A percentile compares a stretch with the other conserved stretches of the same genome.
Evolutionary conservation across 2,329 filamentous ascomycete species (phyloP).

Genomic region (Trichophyton simii): DNA sequence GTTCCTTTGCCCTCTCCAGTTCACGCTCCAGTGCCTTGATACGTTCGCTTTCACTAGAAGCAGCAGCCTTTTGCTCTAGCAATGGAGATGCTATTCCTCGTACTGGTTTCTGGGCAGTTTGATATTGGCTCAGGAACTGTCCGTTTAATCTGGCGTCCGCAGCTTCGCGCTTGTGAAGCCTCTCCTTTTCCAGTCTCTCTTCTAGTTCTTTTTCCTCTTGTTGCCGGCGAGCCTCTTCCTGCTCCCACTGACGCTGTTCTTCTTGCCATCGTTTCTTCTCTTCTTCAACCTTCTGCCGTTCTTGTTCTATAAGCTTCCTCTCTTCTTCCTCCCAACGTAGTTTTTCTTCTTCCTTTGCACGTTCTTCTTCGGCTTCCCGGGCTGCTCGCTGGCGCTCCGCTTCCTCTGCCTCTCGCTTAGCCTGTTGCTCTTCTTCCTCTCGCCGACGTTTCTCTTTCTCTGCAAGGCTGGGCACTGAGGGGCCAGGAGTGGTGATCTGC

Average conservation of each 20-base stretch:
- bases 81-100: constrained; percentile 25
- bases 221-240: constrained; percentile 59
- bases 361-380: constrained; percentile 41
- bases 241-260: constrained; percentile 55
- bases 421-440: constrained; percentile 45
- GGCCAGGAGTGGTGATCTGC: constrained; percentile 77
- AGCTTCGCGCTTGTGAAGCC: constrained; percentile 45
- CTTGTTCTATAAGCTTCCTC: constrained; percentile 39
- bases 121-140: constrained; percentile 78
- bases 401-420: constrained; percentile 40
- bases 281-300: constrained; percentile 33
- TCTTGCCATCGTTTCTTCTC: constrained; percentile 39
- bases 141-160: constrained; percentile 62
- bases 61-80: constrained; percentile 32
- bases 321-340: constrained; percentile 38
- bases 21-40: constrained; percentile 70
- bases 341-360: constrained; percentile 34
- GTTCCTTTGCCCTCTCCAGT: constrained; percentile 53
- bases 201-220: constrained; percentile 64
- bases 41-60: constrained; percentile 45
- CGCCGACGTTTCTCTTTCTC: constrained; percentile 65
- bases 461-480: constrained; percentile 64
- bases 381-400: constrained; percentile 37
- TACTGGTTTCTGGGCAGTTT: constrained; percentile 49
- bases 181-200: constrained; percentile 53